Evolutionary conservation across 148 eudicot genomes (phyloP), one percentile per base, ranked within the genome.

Genomic region (Pharnaceum exiguum): DNA sequence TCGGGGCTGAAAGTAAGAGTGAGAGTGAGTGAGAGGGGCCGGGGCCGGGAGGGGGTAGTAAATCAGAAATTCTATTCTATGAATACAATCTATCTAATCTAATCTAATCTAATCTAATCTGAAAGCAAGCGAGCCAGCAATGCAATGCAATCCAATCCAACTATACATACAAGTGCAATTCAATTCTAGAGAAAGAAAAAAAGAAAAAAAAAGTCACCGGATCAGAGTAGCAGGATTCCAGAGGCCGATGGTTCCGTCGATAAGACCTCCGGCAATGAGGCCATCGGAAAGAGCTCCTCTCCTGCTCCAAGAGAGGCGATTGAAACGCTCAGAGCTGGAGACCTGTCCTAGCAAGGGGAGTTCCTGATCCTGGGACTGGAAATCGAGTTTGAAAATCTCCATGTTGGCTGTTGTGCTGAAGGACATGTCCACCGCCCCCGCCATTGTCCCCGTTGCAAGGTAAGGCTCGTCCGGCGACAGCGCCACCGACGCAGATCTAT

Each of bases 371-470:
- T 85, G 96, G 0, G 96, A 88, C 27, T 69, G 77, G 51, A 93
- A 93, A 65, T 93, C 95, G 16, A 93, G 76, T 70, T 85, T 70
- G 68, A 79, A 88, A 42, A 93, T 83, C 68, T 93, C 98, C 15
- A 93, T 73, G 43, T 59, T 75, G 5, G 98, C 94, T 0, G 95
- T 81, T 2, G 98, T 83, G 67, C 95, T 93, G 65, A 93, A 93
- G 0, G 91, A 83, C 49, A 81, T 73, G 76, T 93, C 96, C 44
- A 93, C 98, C 10, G 96, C 96, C 19, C 96, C 95, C 7, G 95
- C 96, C 98, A 85, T 85, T 40, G 96, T 91, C 15, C 90, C 96
- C 19, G 98, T 84, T 23, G 90, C 95, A 57, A 91, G 56, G 69
- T 75, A 91, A 17, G 86, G 83, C 10, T 78, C 68, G 29, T 88